Conservation (phyloP, 169 alveolate species). For the Plasmodium adleri region DNA sequence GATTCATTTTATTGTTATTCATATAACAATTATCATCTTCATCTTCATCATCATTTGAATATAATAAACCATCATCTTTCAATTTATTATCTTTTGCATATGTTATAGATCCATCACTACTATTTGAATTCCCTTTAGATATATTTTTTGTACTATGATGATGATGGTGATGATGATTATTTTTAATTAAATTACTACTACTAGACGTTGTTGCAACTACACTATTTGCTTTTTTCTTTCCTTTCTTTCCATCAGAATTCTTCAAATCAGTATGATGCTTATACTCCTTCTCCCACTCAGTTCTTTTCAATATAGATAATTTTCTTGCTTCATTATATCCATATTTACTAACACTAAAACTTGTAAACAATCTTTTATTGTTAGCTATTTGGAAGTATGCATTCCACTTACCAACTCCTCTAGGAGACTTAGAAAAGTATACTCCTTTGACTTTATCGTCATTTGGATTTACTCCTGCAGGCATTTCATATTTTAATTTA, state of each 20-base stretch:
- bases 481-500: slow-evolving; percentile 71
- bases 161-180: neutral
- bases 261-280: slow-evolving; percentile 68
- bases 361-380: slow-evolving; percentile 63
- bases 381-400: slow-evolving; percentile 70
- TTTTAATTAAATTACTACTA: slow-evolving; percentile 13
- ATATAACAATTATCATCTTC: slow-evolving; percentile 7
- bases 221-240: slow-evolving; percentile 31
- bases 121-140: slow-evolving; percentile 6
- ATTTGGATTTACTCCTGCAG: slow-evolving; percentile 66
- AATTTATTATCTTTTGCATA: slow-evolving; percentile 35
- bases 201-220: neutral
- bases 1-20: slow-evolving; percentile 23
- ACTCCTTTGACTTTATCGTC: slow-evolving; percentile 73
- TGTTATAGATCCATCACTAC: slow-evolving; percentile 47
- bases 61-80: slow-evolving; percentile 21
- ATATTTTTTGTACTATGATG: slow-evolving; percentile 4
- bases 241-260: slow-evolving; percentile 51
- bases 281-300: slow-evolving; percentile 71
- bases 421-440: slow-evolving; percentile 58
- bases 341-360: slow-evolving; percentile 72
- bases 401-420: slow-evolving; percentile 76
- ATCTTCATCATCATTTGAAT: slow-evolving; percentile 59
- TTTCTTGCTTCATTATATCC: slow-evolving; percentile 68
- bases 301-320: slow-evolving; percentile 64